Evolutionary conservation across 163 green algal genomes (phyloP).

Genomic region (Scenedesmus sp.): DNA sequence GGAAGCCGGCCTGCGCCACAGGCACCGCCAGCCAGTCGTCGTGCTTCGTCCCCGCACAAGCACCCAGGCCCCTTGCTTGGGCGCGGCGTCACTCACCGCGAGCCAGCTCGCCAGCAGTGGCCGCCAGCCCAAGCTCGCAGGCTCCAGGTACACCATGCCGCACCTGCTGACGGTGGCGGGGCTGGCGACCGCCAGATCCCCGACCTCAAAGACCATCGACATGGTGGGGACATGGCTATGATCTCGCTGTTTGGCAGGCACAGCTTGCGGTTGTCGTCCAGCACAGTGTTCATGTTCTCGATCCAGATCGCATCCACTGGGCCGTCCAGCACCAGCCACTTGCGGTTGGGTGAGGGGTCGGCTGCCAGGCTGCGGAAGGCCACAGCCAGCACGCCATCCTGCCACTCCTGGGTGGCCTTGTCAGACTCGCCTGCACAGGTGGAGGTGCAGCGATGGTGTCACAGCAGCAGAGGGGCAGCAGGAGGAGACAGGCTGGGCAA

Average conservation of each 20-base stretch:
- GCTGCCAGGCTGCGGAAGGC: constrained; percentile 71
- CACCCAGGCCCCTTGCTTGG: no score
- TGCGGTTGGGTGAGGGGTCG: constrained; percentile 63
- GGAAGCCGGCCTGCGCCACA: not conserved
- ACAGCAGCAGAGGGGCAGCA: no score
- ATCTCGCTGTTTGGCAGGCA: constrained; percentile 88
- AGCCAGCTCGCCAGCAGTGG: constrained; percentile 82
- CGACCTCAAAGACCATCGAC: constrained; percentile 93
- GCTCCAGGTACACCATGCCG: constrained; percentile 92
- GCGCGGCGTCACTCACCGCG: not conserved
- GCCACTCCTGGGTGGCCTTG: constrained; percentile 84
- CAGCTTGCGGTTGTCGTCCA: constrained; percentile 93
- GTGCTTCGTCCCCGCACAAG: not conserved
- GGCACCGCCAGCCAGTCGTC: not conserved
- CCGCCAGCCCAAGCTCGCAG: constrained; percentile 81
- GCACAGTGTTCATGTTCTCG: constrained; percentile 89
- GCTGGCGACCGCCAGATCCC: constrained; percentile 83
- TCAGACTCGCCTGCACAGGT: constrained; percentile 65
- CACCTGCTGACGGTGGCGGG: constrained; percentile 86
- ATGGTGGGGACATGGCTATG: constrained; percentile 87
- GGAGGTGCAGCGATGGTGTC: not conserved
- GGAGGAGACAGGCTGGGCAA: no score
- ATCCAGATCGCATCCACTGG: constrained; percentile 91
- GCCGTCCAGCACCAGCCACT: constrained; percentile 87
- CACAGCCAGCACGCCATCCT: constrained; percentile 85